Percentiles rank a stretch among this genome's conserved stretches.
These are phyloP conservation scores for Termitomyces heimii DNA, from an alignment of 768 basidiomycete genomes.

Conservation along the genomic window DNA sequence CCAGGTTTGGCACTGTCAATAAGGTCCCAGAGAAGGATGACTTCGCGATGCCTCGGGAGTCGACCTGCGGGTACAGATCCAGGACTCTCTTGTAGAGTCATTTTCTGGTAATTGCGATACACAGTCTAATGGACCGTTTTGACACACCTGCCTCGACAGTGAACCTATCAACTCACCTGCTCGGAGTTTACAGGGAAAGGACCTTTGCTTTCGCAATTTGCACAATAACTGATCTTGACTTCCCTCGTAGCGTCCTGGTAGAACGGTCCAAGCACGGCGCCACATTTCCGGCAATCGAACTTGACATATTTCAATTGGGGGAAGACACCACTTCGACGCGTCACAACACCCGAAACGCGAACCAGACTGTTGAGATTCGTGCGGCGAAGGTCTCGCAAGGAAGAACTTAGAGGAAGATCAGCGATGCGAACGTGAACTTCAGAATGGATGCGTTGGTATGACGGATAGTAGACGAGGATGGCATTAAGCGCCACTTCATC, in stretches of 20 bases:
- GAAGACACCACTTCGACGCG: conserved; percentile 91
- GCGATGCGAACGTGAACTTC: conserved; percentile 97
- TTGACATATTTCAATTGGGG: conserved; percentile 99
- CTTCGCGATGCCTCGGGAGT: conserved; percentile 93
- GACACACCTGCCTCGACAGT: too few species aligned
- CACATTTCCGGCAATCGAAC: conserved; percentile 95
- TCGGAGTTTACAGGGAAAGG: conserved; percentile 97
- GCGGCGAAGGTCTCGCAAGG: conserved; percentile 91
- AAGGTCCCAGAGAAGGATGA: conserved; percentile 94
- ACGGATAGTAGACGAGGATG: conserved; percentile 92
- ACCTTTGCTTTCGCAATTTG: conserved; percentile 90
- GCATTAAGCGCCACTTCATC: conserved; percentile 93
- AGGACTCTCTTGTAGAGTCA: conserved; percentile 97
- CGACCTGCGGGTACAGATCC: conserved; percentile 98
- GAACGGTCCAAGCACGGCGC: conserved; percentile 92
- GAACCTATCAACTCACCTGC: conserved; percentile 48
- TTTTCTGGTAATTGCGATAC: conserved; percentile 97
- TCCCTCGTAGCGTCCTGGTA: conserved; percentile 96
- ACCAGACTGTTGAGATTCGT: conserved; percentile 93
- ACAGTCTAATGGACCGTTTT: conserved; percentile 57
- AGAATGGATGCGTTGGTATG: conserved; percentile 94
- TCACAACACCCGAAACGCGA: conserved; percentile 93
- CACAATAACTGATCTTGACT: conserved; percentile 90
- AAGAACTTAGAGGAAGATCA: conserved; percentile 84
- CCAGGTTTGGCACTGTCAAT: conserved; percentile 98